phyloP scores from a whole-genome alignment of 805 yeast genomes.

The Monosporozyma solicola region DNA sequence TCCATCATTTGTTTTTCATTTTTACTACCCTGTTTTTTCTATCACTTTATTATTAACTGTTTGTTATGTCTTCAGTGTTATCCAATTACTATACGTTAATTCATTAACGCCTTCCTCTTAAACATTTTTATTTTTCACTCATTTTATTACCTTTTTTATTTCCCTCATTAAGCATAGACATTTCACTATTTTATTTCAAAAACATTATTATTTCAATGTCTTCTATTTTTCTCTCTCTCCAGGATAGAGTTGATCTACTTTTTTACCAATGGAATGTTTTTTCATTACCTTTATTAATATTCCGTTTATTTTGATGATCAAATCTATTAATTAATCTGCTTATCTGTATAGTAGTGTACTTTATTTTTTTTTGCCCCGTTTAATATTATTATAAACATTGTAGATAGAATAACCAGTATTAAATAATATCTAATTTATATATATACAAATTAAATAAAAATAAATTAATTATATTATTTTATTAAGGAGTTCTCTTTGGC shows the following conservation, averaged over 20 bases:
- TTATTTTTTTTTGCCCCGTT: neutral
- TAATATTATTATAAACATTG: constrained; percentile 9
- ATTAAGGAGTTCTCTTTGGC: neutral
- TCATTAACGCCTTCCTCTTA: neutral
- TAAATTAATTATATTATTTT: neutral
- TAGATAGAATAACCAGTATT: constrained; percentile 12
- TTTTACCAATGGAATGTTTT: neutral
- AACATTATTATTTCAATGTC: neutral
- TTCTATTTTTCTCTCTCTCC: neutral
- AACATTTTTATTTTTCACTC: neutral
- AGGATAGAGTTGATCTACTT: constrained; percentile 1
- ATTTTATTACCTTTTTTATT: constrained; percentile 1
- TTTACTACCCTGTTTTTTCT: neutral
- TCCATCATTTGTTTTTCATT: neutral
- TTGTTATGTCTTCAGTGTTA: constrained; percentile 1
- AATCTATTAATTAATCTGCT: neutral
- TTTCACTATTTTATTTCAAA: neutral
- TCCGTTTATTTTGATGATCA: constrained; percentile 1
- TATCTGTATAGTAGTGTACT: neutral
- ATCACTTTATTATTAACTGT: neutral
- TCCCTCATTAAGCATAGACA: constrained; percentile 2
- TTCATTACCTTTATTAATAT: neutral
- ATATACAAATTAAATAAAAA: neutral
- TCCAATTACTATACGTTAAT: neutral
- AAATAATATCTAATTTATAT: neutral